Evolutionary conservation across 2,329 filamentous ascomycete species (phyloP), one percentile per base, ranked within the genome.

Genomic region (Biscogniauxia marginata): DNA sequence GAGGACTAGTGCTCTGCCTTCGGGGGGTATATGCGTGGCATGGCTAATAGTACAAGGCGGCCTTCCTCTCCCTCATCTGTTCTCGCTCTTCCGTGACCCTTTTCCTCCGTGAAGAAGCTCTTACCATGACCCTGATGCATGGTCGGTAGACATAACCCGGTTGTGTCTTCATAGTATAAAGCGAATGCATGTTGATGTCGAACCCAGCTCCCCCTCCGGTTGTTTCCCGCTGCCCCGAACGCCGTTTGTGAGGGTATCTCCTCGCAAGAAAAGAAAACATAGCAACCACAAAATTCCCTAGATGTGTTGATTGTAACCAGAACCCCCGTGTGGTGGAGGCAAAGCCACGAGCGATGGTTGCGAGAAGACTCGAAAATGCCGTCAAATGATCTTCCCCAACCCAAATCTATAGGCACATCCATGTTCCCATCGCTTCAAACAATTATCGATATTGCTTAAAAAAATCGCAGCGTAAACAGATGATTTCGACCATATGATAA

Each of bases 171-270:
- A 34, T 60, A 59, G 48, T 43, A 25, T 52, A 60, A 52, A 56
- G 61, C 59, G 63, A 65, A 63, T 65, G 61, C 63, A 59, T 54
- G 47, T 52, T n/a, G 59, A 61, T 60, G 50, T 61, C 54, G 59
- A 54, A 52, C 24, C 57, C 55, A 54, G 24, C 13, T 49, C 53
- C 16, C 16, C 16, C 43, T 18, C 46, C 46, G 2, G 19, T 25
- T 23, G 48, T 16, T 53, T 21, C 46, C 55, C 20, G 52, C 59
- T 24, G 59, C 61, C 65, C 65, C 48, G 30, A 70, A 70, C 67
- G 67, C 67, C 67, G 54, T 65, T 39, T 63, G 60, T 66, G 65
- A 68, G 65, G 67, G 67, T 70, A 68, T 69, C 64, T 66, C 67
- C 66, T 68, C 67, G 60, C 57, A 54, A 54, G 25, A 23, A 43